Conservation (phyloP, 1,284 basidiomycete genomes). For the Trichosporon sp. region DNA sequence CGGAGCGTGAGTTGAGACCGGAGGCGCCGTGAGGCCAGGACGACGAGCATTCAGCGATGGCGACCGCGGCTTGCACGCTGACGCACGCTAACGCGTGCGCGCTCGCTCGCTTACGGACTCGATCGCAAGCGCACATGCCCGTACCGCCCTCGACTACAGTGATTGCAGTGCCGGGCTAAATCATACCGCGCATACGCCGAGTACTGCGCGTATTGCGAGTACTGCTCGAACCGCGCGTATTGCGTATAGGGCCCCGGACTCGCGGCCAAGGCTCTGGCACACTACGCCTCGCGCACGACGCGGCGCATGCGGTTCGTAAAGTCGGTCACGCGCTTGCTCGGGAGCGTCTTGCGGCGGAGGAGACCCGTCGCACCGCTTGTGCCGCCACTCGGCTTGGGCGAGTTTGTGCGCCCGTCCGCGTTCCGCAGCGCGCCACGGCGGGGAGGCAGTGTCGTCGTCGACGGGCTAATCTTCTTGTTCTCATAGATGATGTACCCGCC, state of each 20-base stretch:
- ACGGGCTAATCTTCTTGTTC: conserved; percentile 7
- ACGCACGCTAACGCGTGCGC: too few species aligned
- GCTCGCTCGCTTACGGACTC: too few species aligned
- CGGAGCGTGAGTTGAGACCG: too few species aligned
- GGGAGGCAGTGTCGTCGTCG: not conserved
- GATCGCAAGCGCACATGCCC: too few species aligned
- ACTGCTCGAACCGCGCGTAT: too few species aligned
- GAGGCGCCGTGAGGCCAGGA: too few species aligned
- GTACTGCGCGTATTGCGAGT: too few species aligned
- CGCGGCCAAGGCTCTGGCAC: not conserved
- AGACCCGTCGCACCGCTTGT: conserved; percentile 12
- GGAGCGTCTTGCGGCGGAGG: conserved; percentile 15
- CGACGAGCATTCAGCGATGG: too few species aligned
- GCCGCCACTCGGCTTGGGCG: conserved; percentile 3
- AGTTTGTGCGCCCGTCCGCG: conserved; percentile 10
- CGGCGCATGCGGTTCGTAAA: conserved; percentile 10
- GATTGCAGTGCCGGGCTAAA: too few species aligned
- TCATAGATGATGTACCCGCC: conserved; percentile 34
- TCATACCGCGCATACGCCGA: not conserved
- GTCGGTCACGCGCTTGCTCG: conserved; percentile 15
- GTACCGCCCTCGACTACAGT: too few species aligned
- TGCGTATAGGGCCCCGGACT: too few species aligned
- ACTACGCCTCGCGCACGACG: conserved; percentile 6
- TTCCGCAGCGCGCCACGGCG: not conserved
- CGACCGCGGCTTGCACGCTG: too few species aligned